phyloP scores from a whole-genome alignment of 495 filamentous ascomycete genomes.

The Neurospora terricola region DNA sequence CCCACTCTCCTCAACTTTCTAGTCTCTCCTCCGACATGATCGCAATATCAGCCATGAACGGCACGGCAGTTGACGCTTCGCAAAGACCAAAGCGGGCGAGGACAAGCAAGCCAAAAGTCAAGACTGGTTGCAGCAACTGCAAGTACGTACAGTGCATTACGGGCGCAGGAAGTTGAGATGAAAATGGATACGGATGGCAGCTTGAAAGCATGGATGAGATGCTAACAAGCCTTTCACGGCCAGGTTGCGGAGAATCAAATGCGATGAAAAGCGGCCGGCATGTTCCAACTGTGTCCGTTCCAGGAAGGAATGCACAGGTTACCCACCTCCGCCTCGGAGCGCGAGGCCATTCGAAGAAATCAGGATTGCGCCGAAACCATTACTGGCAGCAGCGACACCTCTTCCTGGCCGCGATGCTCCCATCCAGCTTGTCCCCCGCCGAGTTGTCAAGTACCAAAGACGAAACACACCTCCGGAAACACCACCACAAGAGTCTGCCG shows the following conservation, averaged over 20 bases:
- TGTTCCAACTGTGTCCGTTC: conserved; percentile 48
- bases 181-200: not conserved
- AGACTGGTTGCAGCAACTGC: conserved; percentile 48
- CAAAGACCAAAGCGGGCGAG: conserved; percentile 26
- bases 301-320: conserved; percentile 39
- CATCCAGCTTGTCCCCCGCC: conserved; percentile 16
- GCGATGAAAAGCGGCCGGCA: conserved; percentile 51
- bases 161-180: not conserved
- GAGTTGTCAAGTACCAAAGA: conserved; percentile 15
- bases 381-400: conserved; percentile 9
- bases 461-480: conserved; percentile 27
- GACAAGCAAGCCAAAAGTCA: conserved; percentile 41
- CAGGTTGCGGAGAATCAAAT: conserved; percentile 56
- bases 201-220: not conserved
- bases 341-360: conserved; percentile 31
- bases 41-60: not conserved
- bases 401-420: conserved; percentile 14
- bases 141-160: conserved; percentile 30
- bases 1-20: not conserved
- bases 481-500: conserved; percentile 9
- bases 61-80: conserved; percentile 6
- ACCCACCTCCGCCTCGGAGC: conserved; percentile 38
- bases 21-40: not conserved
- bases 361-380: conserved; percentile 35
- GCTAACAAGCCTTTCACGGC: not conserved